Percentiles rank a stretch among this genome's conserved stretches.
phyloP scores from a whole-genome alignment of 305 asterid genomes.

The Solanum aculeatissimum region DNA sequence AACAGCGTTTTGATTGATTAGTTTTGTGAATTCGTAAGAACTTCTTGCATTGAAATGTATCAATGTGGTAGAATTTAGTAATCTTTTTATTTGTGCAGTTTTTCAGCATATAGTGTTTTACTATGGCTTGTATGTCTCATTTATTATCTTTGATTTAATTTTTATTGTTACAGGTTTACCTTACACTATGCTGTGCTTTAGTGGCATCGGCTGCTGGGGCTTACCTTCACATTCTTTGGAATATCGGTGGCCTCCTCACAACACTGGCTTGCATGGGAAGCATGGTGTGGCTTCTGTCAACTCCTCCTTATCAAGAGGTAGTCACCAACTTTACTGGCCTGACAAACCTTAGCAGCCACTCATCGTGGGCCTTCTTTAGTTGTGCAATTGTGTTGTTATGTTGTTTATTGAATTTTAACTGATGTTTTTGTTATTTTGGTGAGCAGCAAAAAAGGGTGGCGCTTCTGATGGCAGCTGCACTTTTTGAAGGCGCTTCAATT shows the following conservation, averaged over 20 bases:
- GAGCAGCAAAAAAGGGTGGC: constrained; percentile 65
- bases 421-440: background rate
- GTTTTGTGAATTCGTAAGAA: background rate
- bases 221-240: constrained; percentile 80
- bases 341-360: background rate
- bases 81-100: background rate
- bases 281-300: constrained; percentile 51
- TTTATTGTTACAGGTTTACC: constrained; percentile 56
- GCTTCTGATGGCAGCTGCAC: constrained; percentile 71
- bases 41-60: background rate
- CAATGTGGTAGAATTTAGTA: background rate
- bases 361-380: background rate
- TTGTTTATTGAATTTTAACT: background rate
- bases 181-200: constrained; percentile 68
- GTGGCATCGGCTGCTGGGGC: constrained; percentile 77
- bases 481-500: constrained; percentile 62
- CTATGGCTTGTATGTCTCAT: background rate
- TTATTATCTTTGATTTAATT: background rate
- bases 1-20: background rate
- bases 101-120: background rate
- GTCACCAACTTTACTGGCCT: background rate
- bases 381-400: background rate
- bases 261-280: constrained; percentile 49
- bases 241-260: constrained; percentile 81
- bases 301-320: constrained; percentile 62